A percentile compares a stretch with the other conserved stretches of the same genome.
phyloP scores from a whole-genome alignment of 1,284 basidiomycete species.

The Boletus sp. region DNA sequence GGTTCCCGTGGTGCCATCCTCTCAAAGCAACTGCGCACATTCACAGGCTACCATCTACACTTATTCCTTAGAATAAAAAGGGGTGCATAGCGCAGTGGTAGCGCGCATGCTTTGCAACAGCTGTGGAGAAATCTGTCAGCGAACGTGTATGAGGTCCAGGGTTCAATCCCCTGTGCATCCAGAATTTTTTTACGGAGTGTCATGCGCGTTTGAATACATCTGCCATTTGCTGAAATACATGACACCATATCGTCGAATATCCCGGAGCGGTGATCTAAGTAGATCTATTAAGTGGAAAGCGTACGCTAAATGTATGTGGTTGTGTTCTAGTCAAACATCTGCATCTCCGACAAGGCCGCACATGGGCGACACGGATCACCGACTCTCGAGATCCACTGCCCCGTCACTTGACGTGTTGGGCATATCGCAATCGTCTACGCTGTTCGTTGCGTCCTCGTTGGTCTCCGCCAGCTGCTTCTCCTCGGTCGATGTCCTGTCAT shows the following conservation, averaged over 20 bases:
- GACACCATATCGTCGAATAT: no score
- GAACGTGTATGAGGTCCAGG: slow-evolving; percentile 33
- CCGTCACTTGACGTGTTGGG: slow-evolving; percentile 2
- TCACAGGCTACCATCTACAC: no score
- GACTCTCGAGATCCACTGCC: slow-evolving; percentile 4
- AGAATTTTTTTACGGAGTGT: no score
- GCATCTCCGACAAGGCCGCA: not conserved
- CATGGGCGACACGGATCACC: slow-evolving; percentile 3
- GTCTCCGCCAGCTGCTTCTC: slow-evolving; percentile 1
- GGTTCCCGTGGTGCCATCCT: no score
- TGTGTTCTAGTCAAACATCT: not conserved
- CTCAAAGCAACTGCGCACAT: no score
- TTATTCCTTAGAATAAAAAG: no score
- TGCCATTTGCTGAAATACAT: no score
- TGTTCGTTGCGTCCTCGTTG: not conserved
- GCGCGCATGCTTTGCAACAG: slow-evolving; percentile 35
- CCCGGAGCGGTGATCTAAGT: slow-evolving; percentile 7
- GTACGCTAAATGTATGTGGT: slow-evolving; percentile 7
- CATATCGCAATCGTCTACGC: not conserved
- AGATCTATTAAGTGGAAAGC: slow-evolving; percentile 7
- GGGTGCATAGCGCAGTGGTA: slow-evolving; percentile 36
- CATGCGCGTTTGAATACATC: no score
- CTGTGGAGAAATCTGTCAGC: slow-evolving; percentile 4
- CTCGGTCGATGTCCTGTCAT: not conserved
- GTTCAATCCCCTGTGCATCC: slow-evolving; percentile 37